phyloP scores from a whole-genome alignment of 1,139 yeast species.

The Geotrichum histeridarum region DNA sequence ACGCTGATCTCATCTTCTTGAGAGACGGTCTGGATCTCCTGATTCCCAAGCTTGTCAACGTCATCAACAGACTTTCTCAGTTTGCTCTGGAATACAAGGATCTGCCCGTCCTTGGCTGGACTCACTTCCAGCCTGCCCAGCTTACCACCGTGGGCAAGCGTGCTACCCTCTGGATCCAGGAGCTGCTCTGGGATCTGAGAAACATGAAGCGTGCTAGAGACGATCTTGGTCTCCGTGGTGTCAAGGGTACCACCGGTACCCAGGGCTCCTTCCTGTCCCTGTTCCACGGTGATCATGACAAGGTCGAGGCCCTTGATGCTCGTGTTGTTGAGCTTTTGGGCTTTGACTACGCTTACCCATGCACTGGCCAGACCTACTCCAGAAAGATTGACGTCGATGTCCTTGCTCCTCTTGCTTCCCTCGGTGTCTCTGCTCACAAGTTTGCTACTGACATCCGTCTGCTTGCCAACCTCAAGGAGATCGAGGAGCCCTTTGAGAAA shows the following conservation, averaged over 20 bases:
- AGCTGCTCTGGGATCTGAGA: slow-evolving; percentile 94
- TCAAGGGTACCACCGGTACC: slow-evolving; percentile 98
- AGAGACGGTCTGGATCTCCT: slow-evolving; percentile 92
- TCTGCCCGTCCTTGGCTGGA: slow-evolving; percentile 96
- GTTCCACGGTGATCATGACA: slow-evolving; percentile 95
- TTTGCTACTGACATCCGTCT: slow-evolving; percentile 95
- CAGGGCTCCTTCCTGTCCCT: slow-evolving; percentile 93
- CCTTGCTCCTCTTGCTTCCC: slow-evolving; percentile 84
- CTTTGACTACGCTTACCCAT: slow-evolving; percentile 91
- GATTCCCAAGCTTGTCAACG: slow-evolving; percentile 92
- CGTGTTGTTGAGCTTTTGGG: slow-evolving; percentile 91
- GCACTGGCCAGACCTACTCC: slow-evolving; percentile 96
- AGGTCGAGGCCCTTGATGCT: slow-evolving; percentile 86
- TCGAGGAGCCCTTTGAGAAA: slow-evolving; percentile 97
- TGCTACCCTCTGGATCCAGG: slow-evolving; percentile 97
- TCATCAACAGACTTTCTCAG: slow-evolving; percentile 79
- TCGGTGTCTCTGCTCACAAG: slow-evolving; percentile 96
- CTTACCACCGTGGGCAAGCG: slow-evolving; percentile 97
- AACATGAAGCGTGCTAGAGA: slow-evolving; percentile 94
- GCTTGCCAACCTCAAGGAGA: slow-evolving; percentile 91
- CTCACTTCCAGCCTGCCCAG: slow-evolving; percentile 99
- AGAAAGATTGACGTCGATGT: slow-evolving; percentile 97
- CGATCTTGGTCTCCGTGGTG: slow-evolving; percentile 95
- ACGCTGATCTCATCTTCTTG: slow-evolving; percentile 92
- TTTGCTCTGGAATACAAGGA: slow-evolving; percentile 92